Percentiles rank a stretch among this genome's conserved stretches.
Conservation (phyloP, 2,329 filamentous ascomycete genomes). For the Xylariaceae sp. region DNA sequence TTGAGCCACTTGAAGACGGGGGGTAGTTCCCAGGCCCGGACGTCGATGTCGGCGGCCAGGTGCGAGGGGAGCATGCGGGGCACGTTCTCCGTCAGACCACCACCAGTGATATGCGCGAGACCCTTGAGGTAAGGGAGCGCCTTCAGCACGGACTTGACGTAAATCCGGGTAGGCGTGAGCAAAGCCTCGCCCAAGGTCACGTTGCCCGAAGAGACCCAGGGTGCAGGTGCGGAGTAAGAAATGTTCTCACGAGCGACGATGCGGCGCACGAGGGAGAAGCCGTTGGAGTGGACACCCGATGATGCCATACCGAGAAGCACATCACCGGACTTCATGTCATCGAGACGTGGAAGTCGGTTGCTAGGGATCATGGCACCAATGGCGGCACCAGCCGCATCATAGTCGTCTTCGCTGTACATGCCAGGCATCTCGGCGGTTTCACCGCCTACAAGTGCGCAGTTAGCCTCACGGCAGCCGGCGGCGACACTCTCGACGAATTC, state of each 20-base stretch:
- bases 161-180: slow-evolving; percentile 87
- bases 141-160: slow-evolving; percentile 75
- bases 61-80: slow-evolving; percentile 81
- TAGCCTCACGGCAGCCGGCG: slow-evolving; percentile 75
- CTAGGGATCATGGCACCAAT: slow-evolving; percentile 72
- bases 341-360: slow-evolving; percentile 67
- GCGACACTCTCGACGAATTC: slow-evolving; percentile 91
- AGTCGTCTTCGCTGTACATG: slow-evolving; percentile 82
- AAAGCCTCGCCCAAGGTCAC: slow-evolving; percentile 67
- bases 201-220: slow-evolving; percentile 55
- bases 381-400: slow-evolving; percentile 87
- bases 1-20: slow-evolving; percentile 86
- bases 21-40: slow-evolving; percentile 67
- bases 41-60: slow-evolving; percentile 77
- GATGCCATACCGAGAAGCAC: slow-evolving; percentile 81
- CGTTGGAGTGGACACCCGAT: slow-evolving; percentile 89
- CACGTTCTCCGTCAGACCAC: slow-evolving; percentile 88
- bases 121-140: slow-evolving; percentile 71
- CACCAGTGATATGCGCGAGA: slow-evolving; percentile 94
- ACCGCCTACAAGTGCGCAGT: slow-evolving; percentile 88
- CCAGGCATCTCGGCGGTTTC: slow-evolving; percentile 99
- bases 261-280: slow-evolving; percentile 91
- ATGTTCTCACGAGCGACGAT: slow-evolving; percentile 72
- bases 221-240: slow-evolving; percentile 64
- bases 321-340: slow-evolving; percentile 75